Base-by-base conservation (phyloP, 2,329 filamentous ascomycete species). In the Amylocarpus encephaloides region DNA sequence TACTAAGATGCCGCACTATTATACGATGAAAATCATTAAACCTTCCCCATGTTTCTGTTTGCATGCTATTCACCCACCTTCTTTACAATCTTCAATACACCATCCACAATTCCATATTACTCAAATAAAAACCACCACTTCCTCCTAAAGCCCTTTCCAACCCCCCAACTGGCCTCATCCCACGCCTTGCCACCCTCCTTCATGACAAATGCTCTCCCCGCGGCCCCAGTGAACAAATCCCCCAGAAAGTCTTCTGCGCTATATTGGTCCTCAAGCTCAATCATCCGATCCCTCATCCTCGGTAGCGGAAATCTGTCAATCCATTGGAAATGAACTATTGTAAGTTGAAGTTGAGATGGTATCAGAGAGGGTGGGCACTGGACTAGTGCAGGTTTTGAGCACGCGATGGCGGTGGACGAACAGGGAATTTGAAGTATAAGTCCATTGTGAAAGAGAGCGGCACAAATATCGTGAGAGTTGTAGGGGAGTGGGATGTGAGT, bases 241-340 rank as follows among this genome's bases (percentile, higher is more conserved):
- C 35, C 49, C 0, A 52, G 32, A 6, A 57, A 53, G 4, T 49
- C 52, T 18, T 57, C 54, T 5, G 45, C 47, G 15, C 35, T 52
- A 13, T 49, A 42, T 5, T 40, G 18, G 3, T 18, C 45, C 11
- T 12, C 26, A n/a, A 52, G 42, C 33, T 38, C 39, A n/a, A 59
- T 59, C 39, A 59, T 48, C 15, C 43, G 51, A 29, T 57, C 41
- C 18, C 57, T 18, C 16, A 58, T 19, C 3, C 22, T 29, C 4
- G 49, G 49, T 5, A 56, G 19, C 3, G 57, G 57, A n/a, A 58
- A 50, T 15, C 55, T 42, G 38, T 59, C 57, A 18, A 58, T 54
- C 42, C 51, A 57, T 16, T 44, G 47, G 5, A 48, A 49, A 26
- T 59, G 57, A 9, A 53, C 49, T 4, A 32, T 44, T 6, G 43